phyloP scores from a whole-genome alignment of 2,329 filamentous ascomycete species.

The Aspergillus awamori region DNA sequence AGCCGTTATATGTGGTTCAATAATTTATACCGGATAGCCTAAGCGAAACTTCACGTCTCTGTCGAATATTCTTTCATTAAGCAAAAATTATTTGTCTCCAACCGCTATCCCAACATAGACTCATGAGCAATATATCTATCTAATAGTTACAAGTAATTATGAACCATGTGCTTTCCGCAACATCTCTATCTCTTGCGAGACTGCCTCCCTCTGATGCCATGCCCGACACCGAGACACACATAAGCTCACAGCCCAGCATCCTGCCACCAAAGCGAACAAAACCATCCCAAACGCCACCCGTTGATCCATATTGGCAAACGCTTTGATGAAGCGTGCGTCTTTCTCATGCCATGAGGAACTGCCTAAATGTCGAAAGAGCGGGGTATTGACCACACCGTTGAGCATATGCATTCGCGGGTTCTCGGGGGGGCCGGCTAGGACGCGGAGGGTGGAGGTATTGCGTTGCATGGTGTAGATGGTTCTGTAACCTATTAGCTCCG shows the following conservation, averaged over 20 bases:
- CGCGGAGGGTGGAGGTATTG: slow-evolving; percentile 38
- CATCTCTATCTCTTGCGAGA: not conserved
- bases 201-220: not conserved
- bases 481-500: slow-evolving; percentile 13
- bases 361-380: slow-evolving; percentile 47
- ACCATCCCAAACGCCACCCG: slow-evolving; percentile 10
- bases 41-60: not conserved
- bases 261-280: not conserved
- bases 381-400: slow-evolving; percentile 45
- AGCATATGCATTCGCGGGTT: slow-evolving; percentile 41
- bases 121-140: too few relatives aligned
- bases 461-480: slow-evolving; percentile 44
- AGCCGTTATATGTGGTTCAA: slow-evolving; percentile 50
- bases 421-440: slow-evolving; percentile 37
- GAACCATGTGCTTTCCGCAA: not conserved
- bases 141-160: not conserved
- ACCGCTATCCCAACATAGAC: too few relatives aligned
- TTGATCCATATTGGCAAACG: slow-evolving; percentile 13
- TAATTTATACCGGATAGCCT: slow-evolving; percentile 19
- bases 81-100: too few relatives aligned
- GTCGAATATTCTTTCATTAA: too few relatives aligned
- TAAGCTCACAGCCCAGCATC: not conserved
- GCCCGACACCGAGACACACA: not conserved
- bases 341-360: slow-evolving; percentile 49
- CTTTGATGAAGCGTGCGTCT: slow-evolving; percentile 37